Conservation (phyloP, 2,329 filamentous ascomycete genomes). For the Geosmithia flava region DNA sequence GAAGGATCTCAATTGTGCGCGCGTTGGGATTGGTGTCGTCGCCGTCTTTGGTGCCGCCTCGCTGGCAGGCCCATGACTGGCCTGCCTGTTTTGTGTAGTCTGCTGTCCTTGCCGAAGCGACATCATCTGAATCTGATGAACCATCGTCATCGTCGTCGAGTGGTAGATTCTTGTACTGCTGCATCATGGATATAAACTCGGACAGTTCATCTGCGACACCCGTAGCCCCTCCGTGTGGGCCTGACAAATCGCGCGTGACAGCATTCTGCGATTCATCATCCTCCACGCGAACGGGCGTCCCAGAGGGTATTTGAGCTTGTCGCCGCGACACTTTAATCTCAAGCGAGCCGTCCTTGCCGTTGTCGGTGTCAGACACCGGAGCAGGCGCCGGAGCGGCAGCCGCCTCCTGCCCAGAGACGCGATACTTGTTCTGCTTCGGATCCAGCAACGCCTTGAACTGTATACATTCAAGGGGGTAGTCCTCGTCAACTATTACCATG, state of each 20-base stretch:
- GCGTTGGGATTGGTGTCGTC: conserved; percentile 54
- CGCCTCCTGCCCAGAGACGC: conserved; percentile 34
- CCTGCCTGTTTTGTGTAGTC: conserved; percentile 10
- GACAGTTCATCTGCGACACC: conserved; percentile 41
- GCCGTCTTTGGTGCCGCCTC: conserved; percentile 31
- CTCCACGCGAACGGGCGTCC: neutral
- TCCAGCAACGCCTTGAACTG: conserved; percentile 45
- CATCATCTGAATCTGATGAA: conserved; percentile 6
- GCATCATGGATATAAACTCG: conserved; percentile 50
- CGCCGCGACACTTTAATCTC: neutral
- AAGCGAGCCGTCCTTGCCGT: neutral
- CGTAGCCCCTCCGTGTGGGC: too few species aligned
- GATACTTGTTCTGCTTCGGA: conserved; percentile 45
- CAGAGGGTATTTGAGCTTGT: neutral
- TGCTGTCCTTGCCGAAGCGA: too few species aligned
- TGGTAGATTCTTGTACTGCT: conserved; percentile 45
- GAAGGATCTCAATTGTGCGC: conserved; percentile 62
- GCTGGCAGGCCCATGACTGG: conserved; percentile 42
- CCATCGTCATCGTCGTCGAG: conserved; percentile 37
- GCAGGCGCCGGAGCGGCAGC: too few species aligned
- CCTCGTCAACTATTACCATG: conserved; percentile 50
- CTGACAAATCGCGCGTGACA: too few species aligned
- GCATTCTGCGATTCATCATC: neutral
- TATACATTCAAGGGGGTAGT: conserved; percentile 59
- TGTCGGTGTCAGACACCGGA: neutral